Conservation (phyloP, 1,284 basidiomycete genomes). For the Peniophora sp. region DNA sequence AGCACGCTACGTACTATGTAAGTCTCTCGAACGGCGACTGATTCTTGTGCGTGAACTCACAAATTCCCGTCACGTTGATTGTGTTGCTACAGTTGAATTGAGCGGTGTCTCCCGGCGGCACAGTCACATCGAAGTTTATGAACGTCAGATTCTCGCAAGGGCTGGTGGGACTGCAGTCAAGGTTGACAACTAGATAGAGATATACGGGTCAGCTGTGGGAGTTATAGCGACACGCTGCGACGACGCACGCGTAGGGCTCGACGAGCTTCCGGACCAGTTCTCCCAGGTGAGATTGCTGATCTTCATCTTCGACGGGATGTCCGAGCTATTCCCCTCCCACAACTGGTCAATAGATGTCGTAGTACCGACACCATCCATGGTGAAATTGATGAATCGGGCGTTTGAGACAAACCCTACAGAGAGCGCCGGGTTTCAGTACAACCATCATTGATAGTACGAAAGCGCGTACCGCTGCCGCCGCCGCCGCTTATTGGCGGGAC, state of each 20-base stretch:
- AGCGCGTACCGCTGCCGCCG: constrained; percentile 37
- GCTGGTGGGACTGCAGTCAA: constrained; percentile 45
- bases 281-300: constrained; percentile 41
- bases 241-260: constrained; percentile 29
- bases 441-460: too few species aligned
- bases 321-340: constrained; percentile 42
- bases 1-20: neutral
- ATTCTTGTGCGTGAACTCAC: neutral
- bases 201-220: neutral
- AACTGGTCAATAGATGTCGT: constrained; percentile 44
- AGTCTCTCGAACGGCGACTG: neutral
- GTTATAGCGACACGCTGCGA: neutral
- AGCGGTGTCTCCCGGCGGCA: constrained; percentile 27
- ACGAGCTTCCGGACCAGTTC: constrained; percentile 40
- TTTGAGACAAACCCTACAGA: constrained; percentile 40
- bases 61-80: constrained; percentile 18
- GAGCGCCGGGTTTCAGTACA: constrained; percentile 1
- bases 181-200: constrained; percentile 35
- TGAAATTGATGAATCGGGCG: constrained; percentile 37
- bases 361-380: constrained; percentile 35
- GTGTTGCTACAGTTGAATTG: constrained; percentile 41
- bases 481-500: constrained; percentile 60
- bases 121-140: constrained; percentile 29
- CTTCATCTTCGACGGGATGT: constrained; percentile 39
- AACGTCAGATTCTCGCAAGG: constrained; percentile 41